Evolutionary conservation across 768 basidiomycete species (phyloP), one percentile per base, ranked within the genome.

Genomic region (Aureoboletus auriporus): DNA sequence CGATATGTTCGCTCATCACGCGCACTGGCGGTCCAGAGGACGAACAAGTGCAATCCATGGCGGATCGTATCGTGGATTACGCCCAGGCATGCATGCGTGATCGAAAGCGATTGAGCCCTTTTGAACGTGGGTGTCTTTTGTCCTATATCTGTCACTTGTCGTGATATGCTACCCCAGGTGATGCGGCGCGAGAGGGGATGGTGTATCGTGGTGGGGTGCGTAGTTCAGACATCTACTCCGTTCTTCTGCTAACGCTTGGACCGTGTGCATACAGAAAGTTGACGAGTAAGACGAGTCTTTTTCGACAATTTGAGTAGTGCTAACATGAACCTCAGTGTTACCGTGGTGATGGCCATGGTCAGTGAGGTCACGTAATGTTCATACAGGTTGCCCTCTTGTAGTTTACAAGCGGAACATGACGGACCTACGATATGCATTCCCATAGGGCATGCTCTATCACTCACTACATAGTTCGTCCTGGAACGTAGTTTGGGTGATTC

Each of bases 151-250:
- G 33, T 53, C 23, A 39, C 31, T 47, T 35, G 46, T 40, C 13
- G n/a, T 39, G 35, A 51, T 52, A 26, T 6, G 27, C 49, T 36
- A 37, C 44, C 49, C 23, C 9, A 86, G 82, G 75, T 50, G 79
- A 83, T 29, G 86, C 88, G 14, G 77, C 79, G 2, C 73, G 82
- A 45, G 76, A 84, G 54, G 83, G 82, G 11, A 75, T 82, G 69
- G 70, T 73, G 50, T 87, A 79, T 65, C 72, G 74, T 57, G 88
- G 88, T 57, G 88, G 88, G 59, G 88, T 90, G 62, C 67, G 87
- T 80, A 34, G n/a, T 31, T 34, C 47, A 6, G 39, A 6, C 13
- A 57, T 52, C 38, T 53, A 31, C 36, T 45, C 8, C 7, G 23
- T 17, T 17, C 41, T 46, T 13, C 13, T 54, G 44, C 50, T 55